Conservation (phyloP, 345 rosid genomes). For the Trapa bicornis region DNA sequence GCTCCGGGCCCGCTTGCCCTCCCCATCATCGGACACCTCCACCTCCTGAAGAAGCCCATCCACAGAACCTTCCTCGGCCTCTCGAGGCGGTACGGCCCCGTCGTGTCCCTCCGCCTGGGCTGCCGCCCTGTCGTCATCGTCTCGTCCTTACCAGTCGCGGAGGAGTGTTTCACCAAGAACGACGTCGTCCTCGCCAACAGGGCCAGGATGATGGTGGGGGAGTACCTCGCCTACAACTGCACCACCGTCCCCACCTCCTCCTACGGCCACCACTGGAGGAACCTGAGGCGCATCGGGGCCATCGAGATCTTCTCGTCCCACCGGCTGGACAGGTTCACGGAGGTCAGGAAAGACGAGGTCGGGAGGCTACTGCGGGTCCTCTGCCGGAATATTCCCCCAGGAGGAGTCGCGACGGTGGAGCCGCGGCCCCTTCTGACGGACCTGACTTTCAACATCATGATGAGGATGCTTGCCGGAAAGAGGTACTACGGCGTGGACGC, state of each 20-base stretch:
- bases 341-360: slow-evolving; percentile 31
- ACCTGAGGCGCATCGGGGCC: slow-evolving; percentile 37
- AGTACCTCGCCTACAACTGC: slow-evolving; percentile 26
- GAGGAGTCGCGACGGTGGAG: slow-evolving; percentile 22
- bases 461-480: slow-evolving; percentile 35
- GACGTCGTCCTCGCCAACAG: slow-evolving; percentile 47
- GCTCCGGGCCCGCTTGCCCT: slow-evolving; percentile 39
- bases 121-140: slow-evolving; percentile 19
- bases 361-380: slow-evolving; percentile 19
- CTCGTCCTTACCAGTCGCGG: slow-evolving; percentile 18
- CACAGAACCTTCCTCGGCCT: slow-evolving; percentile 22
- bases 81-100: slow-evolving; percentile 25
- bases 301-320: slow-evolving; percentile 27
- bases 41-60: slow-evolving; percentile 30
- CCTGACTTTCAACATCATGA: slow-evolving; percentile 24
- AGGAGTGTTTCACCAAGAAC: slow-evolving; percentile 46
- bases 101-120: slow-evolving; percentile 28
- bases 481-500: slow-evolving; percentile 32
- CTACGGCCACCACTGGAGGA: slow-evolving; percentile 53
- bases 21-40: slow-evolving; percentile 51
- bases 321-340: slow-evolving; percentile 15
- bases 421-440: slow-evolving; percentile 21
- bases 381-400: not conserved
- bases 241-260: slow-evolving; percentile 18
- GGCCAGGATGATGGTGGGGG: slow-evolving; percentile 16